These are phyloP conservation scores for Aspergillus calidoustus DNA, from an alignment of 2,329 filamentous ascomycete genomes.

Conservation along the genomic window DNA sequence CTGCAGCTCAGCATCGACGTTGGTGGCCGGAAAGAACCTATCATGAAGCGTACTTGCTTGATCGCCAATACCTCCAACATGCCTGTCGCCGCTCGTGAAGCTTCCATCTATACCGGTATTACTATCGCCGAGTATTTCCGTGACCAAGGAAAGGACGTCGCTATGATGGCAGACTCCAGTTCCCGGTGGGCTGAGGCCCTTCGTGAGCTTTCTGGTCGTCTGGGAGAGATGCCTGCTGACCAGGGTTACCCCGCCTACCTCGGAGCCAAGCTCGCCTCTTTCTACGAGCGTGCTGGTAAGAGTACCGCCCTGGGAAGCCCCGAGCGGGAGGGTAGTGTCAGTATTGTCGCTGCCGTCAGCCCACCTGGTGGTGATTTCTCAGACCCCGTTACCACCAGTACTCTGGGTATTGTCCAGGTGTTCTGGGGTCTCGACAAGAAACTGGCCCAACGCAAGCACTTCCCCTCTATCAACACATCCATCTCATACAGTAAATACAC, in stretches of 20 bases:
- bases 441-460: slow-evolving; percentile 97
- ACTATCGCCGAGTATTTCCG: slow-evolving; percentile 96
- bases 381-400: slow-evolving; percentile 92
- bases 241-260: slow-evolving; percentile 99
- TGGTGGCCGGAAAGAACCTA: slow-evolving; percentile 92
- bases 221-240: slow-evolving; percentile 99
- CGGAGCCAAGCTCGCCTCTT: slow-evolving; percentile 93
- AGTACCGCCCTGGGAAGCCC: slow-evolving; percentile 85
- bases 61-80: slow-evolving; percentile 99
- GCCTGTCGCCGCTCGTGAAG: slow-evolving; percentile 97
- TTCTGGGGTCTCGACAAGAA: slow-evolving; percentile 99
- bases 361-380: slow-evolving; percentile 99
- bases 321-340: slow-evolving; percentile 87
- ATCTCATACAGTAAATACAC: slow-evolving; percentile 98
- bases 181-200: slow-evolving; percentile 98
- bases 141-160: slow-evolving; percentile 94
- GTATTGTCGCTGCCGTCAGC: slow-evolving; percentile 95
- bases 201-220: slow-evolving; percentile 96
- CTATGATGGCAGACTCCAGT: slow-evolving; percentile 99
- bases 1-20: slow-evolving; percentile 82
- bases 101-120: slow-evolving; percentile 97
- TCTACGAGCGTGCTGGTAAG: slow-evolving; percentile 97
- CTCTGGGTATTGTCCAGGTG: slow-evolving; percentile 95
- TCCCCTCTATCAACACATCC: slow-evolving; percentile 96
- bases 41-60: slow-evolving; percentile 99